These are phyloP conservation scores for Dentipellis sp. DNA, from an alignment of 768 basidiomycete species.

Conservation along the genomic window DNA sequence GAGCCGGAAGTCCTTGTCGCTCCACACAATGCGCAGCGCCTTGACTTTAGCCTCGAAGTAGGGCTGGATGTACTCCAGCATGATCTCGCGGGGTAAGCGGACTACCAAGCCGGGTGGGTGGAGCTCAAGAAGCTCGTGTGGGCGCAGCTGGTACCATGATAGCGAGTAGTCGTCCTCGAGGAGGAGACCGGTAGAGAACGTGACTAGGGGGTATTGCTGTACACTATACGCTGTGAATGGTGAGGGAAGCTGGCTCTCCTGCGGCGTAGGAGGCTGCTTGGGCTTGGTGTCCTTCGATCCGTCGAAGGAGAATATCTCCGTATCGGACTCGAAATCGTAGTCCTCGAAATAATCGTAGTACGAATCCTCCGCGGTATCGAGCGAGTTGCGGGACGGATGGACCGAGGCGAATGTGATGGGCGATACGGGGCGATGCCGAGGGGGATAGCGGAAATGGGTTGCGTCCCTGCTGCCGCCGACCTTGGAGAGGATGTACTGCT, in stretches of 20 bases:
- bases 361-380: constrained; percentile 17
- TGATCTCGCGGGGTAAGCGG: constrained; percentile 30
- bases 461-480: constrained; percentile 28
- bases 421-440: constrained; percentile 39
- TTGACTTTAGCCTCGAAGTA: constrained; percentile 51
- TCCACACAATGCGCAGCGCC: constrained; percentile 37
- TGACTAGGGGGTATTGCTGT: constrained; percentile 41
- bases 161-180: constrained; percentile 56
- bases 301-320: constrained; percentile 1
- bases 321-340: constrained; percentile 19
- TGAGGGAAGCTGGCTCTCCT: background rate
- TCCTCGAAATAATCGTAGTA: constrained; percentile 28
- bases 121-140: constrained; percentile 64
- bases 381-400: constrained; percentile 25
- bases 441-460: constrained; percentile 12
- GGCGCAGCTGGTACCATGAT: constrained; percentile 49
- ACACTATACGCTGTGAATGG: background rate
- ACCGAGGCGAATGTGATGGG: constrained; percentile 60
- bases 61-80: constrained; percentile 40
- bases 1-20: constrained; percentile 11
- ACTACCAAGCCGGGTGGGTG: constrained; percentile 35
- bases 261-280: background rate
- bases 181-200: constrained; percentile 61
- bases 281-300: constrained; percentile 3
- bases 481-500: constrained; percentile 52